A percentile compares a stretch with the other conserved stretches of the same genome.
Evolutionary conservation across 2,329 filamentous ascomycete species (phyloP).

Genomic region (Zymoseptoria crescenta): DNA sequence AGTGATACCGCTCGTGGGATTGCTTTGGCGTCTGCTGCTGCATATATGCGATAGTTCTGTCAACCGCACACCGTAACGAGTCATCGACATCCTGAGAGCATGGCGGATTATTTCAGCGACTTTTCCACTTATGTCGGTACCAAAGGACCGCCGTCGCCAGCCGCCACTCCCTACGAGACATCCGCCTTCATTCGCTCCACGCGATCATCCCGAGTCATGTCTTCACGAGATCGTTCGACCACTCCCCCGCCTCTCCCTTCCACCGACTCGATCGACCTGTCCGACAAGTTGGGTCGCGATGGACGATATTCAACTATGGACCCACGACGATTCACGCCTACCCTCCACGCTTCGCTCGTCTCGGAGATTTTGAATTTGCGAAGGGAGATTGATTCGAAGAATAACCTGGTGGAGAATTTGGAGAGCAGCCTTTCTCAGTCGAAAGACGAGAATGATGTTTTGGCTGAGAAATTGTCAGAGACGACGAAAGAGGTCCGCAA

Average conservation of each 20-base stretch:
- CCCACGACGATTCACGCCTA: conserved; percentile 87
- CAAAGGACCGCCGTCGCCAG: conserved; percentile 60
- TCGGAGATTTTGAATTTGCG: conserved; percentile 85
- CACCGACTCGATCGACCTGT: conserved; percentile 33
- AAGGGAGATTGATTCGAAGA: conserved; percentile 84
- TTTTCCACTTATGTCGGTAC: conserved; percentile 40
- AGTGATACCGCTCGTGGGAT: background rate
- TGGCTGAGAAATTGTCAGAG: conserved; percentile 55
- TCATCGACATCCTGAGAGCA: conserved; percentile 5
- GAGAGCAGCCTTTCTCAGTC: conserved; percentile 66
- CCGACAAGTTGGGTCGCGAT: conserved; percentile 40
- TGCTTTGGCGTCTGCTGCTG: too few relatives aligned
- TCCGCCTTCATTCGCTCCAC: conserved; percentile 48
- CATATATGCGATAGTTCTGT: too few relatives aligned
- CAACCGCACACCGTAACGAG: too few relatives aligned
- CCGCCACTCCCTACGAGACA: conserved; percentile 64
- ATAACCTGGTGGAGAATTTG: conserved; percentile 74
- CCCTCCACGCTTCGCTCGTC: conserved; percentile 85
- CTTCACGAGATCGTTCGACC: conserved; percentile 57
- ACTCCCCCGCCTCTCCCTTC: conserved; percentile 50
- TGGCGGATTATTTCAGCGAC: conserved; percentile 41
- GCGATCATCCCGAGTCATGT: conserved; percentile 50
- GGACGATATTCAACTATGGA: conserved; percentile 61
- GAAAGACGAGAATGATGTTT: conserved; percentile 64
- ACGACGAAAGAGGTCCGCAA: conserved; percentile 70